Conservation (phyloP, 805 yeast genomes). For the Candida endomychidarum region DNA sequence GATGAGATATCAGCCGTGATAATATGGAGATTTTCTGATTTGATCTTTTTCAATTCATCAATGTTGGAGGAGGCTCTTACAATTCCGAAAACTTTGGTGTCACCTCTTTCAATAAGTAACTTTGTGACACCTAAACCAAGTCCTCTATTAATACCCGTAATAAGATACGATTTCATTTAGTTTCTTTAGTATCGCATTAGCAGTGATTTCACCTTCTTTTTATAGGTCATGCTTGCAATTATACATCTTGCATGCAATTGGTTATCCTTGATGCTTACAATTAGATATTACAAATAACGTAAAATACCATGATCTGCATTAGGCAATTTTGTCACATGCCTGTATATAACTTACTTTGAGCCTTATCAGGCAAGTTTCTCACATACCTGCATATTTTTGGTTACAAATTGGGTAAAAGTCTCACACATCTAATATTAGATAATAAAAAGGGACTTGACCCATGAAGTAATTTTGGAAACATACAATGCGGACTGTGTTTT, state of each 20-base stretch:
- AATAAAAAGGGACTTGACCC: too few relatives aligned
- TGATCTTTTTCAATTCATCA: slow-evolving; percentile 4
- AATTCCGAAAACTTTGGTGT: slow-evolving; percentile 40
- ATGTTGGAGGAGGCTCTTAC: slow-evolving; percentile 21
- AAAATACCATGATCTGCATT: too few relatives aligned
- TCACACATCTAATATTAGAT: too few relatives aligned
- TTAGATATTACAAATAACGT: too few relatives aligned
- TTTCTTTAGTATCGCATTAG: too few relatives aligned
- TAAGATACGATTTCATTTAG: slow-evolving; percentile 9
- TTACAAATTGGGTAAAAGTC: too few relatives aligned
- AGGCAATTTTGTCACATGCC: background rate
- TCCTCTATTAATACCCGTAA: slow-evolving; percentile 44
- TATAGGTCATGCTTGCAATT: too few relatives aligned
- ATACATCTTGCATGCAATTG: too few relatives aligned
- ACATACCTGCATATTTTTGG: background rate
- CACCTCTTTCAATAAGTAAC: slow-evolving; percentile 22
- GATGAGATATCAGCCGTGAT: slow-evolving; percentile 3
- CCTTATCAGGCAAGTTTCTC: background rate
- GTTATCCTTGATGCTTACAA: too few relatives aligned
- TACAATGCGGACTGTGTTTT: too few relatives aligned
- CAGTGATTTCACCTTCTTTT: too few relatives aligned
- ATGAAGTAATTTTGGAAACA: too few relatives aligned
- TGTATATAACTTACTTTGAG: background rate
- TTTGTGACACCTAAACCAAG: slow-evolving; percentile 36
- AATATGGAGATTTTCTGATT: slow-evolving; percentile 3